Evolutionary conservation across 805 yeast species (phyloP), one percentile per base, ranked within the genome.

Genomic region (Clavispora asparagi): DNA sequence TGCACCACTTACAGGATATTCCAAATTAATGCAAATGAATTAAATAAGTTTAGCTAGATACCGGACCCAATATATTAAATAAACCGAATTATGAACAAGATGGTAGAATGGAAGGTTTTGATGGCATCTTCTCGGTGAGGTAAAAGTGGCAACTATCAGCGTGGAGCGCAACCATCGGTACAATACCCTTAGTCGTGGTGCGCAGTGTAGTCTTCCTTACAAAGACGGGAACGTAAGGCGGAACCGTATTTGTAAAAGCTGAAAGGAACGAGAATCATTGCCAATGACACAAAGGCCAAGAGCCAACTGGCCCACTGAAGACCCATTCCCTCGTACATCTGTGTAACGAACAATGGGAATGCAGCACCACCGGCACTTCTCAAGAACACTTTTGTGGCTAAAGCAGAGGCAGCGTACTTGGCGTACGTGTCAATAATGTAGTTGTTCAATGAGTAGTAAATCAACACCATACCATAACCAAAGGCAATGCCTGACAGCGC

Each of bases 401-500:
- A 72, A 0, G 94, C 94, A 48, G 83, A 76, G 8, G 94, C 89
- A 6, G 92, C 91, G 59, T 76, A 84, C 59, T 84, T 81, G 44
- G 88, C 85, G 66, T 90, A 89, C 35, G 95, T 85, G 66, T 90
- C 97, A 61, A 90, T 87, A 65, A 90, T 91, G 60, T 91, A 88
- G 68, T 86, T 86, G 69, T 86, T 78, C 50, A 78, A 62, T 1
- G 82, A 76, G 59, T 78, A 78, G 62, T 78, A 79, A 51, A 79
- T 74, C 53, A 78, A 67, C 44, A 79, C 82, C 82, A 79, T 78
- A 42, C 83, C 83, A 56, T 73, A 79, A 31, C 83, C 83, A 57
- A 78, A 78, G 0, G 81, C 80, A 37, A 79, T 62, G 41, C 83
- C 83, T 2, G 82, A 72, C 39, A 79, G 74, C 10, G 82, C 82